A percentile compares a stretch with the other conserved stretches of the same genome.
Conservation (phyloP, 345 rosid species). For the Brassica carinata region DNA sequence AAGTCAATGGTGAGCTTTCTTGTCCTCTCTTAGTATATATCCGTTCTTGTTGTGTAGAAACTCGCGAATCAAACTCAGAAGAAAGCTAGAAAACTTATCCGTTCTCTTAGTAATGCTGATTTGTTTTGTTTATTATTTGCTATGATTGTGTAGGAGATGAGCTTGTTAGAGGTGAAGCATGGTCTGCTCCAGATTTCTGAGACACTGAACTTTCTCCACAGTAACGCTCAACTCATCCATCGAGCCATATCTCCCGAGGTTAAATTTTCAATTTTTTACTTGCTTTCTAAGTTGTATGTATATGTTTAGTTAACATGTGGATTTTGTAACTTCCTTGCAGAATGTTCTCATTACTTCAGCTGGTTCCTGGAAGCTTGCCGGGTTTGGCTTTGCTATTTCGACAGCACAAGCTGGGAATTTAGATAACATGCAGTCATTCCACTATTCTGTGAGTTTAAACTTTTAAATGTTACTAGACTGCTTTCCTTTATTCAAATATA, state of each 20-base stretch:
- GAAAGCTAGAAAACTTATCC: background rate
- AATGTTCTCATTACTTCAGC: slow-evolving; percentile 80
- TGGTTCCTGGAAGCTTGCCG: slow-evolving; percentile 99
- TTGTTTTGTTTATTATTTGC: background rate
- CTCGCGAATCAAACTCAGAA: background rate
- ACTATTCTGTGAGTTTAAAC: slow-evolving; percentile 68
- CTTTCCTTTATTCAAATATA: background rate
- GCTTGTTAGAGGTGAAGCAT: slow-evolving; percentile 92
- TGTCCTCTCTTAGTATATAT: background rate
- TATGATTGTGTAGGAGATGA: slow-evolving; percentile 68
- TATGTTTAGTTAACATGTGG: slow-evolving; percentile 4
- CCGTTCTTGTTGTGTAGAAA: background rate
- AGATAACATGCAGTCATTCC: slow-evolving; percentile 67
- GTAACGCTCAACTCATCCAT: slow-evolving; percentile 80
- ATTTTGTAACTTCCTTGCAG: slow-evolving; percentile 46
- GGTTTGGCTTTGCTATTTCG: slow-evolving; percentile 86
- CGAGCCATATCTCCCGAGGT: slow-evolving; percentile 97
- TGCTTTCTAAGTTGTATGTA: background rate
- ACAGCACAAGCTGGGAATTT: slow-evolving; percentile 61
- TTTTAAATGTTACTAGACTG: background rate
- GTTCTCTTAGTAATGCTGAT: too few species aligned
- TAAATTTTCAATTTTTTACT: background rate
- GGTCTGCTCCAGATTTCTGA: slow-evolving; percentile 91
- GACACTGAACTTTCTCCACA: slow-evolving; percentile 86
- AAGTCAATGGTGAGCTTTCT: slow-evolving; percentile 65